Evolutionary conservation across 2,329 filamentous ascomycete genomes (phyloP), one percentile per base, ranked within the genome.

Genomic region (Seiridium cupressi): DNA sequence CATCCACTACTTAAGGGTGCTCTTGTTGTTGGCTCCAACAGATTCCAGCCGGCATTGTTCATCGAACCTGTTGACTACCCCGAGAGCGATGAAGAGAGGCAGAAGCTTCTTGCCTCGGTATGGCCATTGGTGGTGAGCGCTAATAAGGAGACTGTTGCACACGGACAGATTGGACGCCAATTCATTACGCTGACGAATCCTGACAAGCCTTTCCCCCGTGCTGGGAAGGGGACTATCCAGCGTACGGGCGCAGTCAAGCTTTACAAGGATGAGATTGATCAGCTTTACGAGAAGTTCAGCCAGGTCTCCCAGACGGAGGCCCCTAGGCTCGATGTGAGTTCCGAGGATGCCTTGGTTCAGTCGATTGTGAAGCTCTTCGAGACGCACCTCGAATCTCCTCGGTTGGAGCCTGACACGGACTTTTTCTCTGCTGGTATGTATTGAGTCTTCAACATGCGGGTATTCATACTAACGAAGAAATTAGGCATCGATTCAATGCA

Each of bases 171-270:
- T 34, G 70, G 69, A 1, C 73, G 73, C 1, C 67, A 77, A 8
- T 70, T 80, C 44, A 66, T 83, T 34, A 63, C 65, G 0, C 26
- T 84, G 3, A 70, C 79, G 0, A 70, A 72, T 7, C 72, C 76
- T 0, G 63, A 71, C 7, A 79, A 77, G 63, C 79, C 80, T 0
- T 80, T 84, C 57, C 65, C 70, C 0, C 72, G 77, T 3, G 74
- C 80, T 0, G 71, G 74, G 1, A 84, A 84, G 64, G 79, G 79
- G 1, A 79, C 78, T 0, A 65, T 83, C 5, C 79, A 79, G 66
- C 74, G 78, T n/a, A 64, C 69, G 1, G 63, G 59, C 1, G 76
- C 79, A 0, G 47, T 78, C 1, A 75, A 72, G 47, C 55, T 77
- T 40, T 83, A 83, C 62, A 67, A 73, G 32, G 68, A 74, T 1